Conservation (phyloP, 2,329 filamentous ascomycete genomes). For the Claviceps sorghi region DNA sequence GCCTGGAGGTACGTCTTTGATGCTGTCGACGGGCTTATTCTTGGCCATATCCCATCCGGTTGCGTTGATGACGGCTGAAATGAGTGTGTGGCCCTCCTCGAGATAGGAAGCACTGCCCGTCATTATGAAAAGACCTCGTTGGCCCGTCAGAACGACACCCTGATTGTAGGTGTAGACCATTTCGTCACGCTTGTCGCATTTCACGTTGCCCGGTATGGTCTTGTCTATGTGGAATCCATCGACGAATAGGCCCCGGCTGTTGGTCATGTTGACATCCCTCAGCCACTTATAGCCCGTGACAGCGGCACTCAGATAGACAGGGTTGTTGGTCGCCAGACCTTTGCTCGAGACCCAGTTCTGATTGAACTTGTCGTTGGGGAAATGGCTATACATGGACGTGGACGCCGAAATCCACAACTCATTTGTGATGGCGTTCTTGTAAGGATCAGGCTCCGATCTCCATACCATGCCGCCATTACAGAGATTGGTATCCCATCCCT, state of each 20-base stretch:
- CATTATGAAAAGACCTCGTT: constrained; percentile 64
- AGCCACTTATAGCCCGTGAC: constrained; percentile 73
- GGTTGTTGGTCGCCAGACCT: constrained; percentile 30
- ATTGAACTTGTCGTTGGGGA: constrained; percentile 63
- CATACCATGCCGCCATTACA: constrained; percentile 85
- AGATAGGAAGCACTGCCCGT: constrained; percentile 62
- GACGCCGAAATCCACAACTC: constrained; percentile 77
- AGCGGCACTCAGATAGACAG: constrained; percentile 57
- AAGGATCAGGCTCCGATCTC: constrained; percentile 66
- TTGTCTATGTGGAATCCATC: constrained; percentile 78
- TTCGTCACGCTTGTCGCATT: constrained; percentile 68
- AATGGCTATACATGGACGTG: constrained; percentile 77
- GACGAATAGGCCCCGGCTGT: constrained; percentile 57
- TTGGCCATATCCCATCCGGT: constrained; percentile 55
- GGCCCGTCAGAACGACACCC: constrained; percentile 71
- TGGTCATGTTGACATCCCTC: constrained; percentile 63
- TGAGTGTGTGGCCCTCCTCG: constrained; percentile 62
- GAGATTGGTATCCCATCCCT: constrained; percentile 67
- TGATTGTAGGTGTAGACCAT: constrained; percentile 97
- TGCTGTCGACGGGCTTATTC: constrained; percentile 27
- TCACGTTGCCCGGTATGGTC: constrained; percentile 46
- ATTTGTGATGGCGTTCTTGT: constrained; percentile 96
- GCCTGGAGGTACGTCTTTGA: constrained; percentile 17
- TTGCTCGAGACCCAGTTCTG: constrained; percentile 42
- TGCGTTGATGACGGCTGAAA: constrained; percentile 58